Evolutionary conservation across 2,329 filamentous ascomycete genomes (phyloP).

Genomic region (Diaporthe destruens): DNA sequence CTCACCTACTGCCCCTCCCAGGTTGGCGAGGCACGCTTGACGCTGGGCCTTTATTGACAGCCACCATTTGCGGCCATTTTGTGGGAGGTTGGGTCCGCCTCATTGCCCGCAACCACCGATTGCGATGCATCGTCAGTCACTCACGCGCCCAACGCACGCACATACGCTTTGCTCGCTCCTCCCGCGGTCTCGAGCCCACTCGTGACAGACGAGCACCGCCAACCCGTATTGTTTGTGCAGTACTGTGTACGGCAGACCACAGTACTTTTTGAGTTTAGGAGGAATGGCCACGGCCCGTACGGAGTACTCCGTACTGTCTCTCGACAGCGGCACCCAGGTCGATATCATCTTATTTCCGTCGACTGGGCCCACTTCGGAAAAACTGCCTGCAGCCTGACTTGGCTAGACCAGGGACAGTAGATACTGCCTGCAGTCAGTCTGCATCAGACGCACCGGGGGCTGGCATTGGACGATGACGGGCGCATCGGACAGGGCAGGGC

Average conservation of each 20-base stretch:
- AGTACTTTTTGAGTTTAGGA: background rate
- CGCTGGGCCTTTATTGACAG: constrained; percentile 5
- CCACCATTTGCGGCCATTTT: background rate
- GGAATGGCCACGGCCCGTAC: background rate
- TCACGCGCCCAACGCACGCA: background rate
- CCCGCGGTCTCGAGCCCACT: no score
- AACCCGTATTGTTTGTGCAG: background rate
- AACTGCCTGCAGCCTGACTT: background rate
- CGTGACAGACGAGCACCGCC: background rate
- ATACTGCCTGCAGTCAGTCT: background rate
- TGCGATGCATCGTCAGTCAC: constrained; percentile 14
- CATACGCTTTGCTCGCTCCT: background rate
- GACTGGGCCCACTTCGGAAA: background rate
- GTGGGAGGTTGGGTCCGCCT: constrained; percentile 14
- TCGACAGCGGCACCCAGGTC: background rate
- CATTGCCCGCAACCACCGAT: constrained; percentile 32
- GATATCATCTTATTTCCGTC: background rate
- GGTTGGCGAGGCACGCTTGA: constrained; percentile 23
- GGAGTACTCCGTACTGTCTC: no score
- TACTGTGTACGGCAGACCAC: no score
- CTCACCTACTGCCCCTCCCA: background rate
- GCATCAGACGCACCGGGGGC: constrained; percentile 14
- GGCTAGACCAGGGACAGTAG: background rate
- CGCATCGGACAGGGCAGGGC: constrained; percentile 10
- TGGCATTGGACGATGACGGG: background rate